A percentile compares a stretch with the other conserved stretches of the same genome.
Conservation (phyloP, 345 rosid species). For the Citrus australasica region DNA sequence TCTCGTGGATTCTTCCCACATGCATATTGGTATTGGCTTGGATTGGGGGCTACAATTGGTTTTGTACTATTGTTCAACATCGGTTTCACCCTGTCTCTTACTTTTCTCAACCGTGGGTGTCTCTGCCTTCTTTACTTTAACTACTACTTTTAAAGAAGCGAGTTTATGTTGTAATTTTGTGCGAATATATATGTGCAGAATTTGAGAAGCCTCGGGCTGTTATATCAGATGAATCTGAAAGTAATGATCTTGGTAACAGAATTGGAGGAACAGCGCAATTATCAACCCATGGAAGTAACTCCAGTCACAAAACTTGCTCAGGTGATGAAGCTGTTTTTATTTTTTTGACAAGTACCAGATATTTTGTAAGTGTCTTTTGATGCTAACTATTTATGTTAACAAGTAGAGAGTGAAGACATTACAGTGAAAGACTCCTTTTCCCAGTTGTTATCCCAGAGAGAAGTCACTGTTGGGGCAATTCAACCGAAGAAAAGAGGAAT, state of each 20-base stretch:
- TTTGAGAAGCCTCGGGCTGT: slow-evolving; percentile 38
- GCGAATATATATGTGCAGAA: slow-evolving; percentile 36
- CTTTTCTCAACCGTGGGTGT: slow-evolving; percentile 38
- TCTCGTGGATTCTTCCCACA: slow-evolving; percentile 38
- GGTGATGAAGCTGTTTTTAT: slow-evolving; percentile 9
- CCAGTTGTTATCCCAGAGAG: slow-evolving; percentile 7
- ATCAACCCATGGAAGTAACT: slow-evolving; percentile 19
- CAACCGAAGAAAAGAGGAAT: slow-evolving; percentile 42
- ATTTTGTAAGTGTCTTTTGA: background rate
- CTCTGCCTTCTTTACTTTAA: slow-evolving; percentile 14
- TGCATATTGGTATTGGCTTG: slow-evolving; percentile 55
- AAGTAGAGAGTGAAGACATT: slow-evolving; percentile 12
- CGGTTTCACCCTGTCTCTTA: slow-evolving; percentile 29
- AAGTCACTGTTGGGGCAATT: slow-evolving; percentile 8
- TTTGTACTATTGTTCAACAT: slow-evolving; percentile 38
- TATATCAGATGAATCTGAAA: slow-evolving; percentile 13
- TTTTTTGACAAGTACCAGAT: background rate
- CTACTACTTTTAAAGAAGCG: background rate
- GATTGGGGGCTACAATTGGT: slow-evolving; percentile 36
- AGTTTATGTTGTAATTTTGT: background rate
- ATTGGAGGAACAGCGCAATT: slow-evolving; percentile 30
- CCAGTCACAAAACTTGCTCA: slow-evolving; percentile 13
- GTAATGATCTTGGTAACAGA: slow-evolving; percentile 13
- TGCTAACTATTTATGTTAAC: background rate
- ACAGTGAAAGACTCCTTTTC: slow-evolving; percentile 22